Evolutionary conservation across 495 filamentous ascomycete genomes (phyloP).

Genomic region (Tuber aestivum): DNA sequence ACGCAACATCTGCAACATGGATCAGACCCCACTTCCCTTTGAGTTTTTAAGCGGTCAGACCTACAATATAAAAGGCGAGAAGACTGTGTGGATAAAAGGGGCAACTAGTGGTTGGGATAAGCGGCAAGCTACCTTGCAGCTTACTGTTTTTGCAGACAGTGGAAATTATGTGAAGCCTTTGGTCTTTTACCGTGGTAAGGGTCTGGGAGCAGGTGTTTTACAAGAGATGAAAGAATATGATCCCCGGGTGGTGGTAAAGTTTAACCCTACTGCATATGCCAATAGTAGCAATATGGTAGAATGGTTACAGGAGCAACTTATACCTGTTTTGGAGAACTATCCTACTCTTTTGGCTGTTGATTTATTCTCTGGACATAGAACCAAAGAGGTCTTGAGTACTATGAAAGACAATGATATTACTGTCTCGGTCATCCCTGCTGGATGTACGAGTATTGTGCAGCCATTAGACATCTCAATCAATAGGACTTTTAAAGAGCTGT

Average conservation of each 20-base stretch:
- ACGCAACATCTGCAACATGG: conserved; percentile 8
- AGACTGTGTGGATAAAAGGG: neutral
- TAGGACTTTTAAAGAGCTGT: conserved; percentile 4
- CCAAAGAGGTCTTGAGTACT: neutral
- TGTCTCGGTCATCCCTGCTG: neutral
- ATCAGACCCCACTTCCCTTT: neutral
- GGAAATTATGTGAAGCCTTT: neutral
- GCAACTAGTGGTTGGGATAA: conserved; percentile 7
- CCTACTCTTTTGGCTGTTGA: conserved; percentile 1
- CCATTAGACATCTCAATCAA: conserved; percentile 6
- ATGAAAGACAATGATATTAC: neutral
- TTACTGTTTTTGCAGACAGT: conserved; percentile 13
- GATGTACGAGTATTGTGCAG: neutral
- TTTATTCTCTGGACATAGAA: neutral
- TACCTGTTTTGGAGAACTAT: neutral
- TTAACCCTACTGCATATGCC: conserved; percentile 12
- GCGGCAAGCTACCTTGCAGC: conserved; percentile 5
- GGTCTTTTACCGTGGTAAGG: neutral
- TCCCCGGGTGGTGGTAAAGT: conserved; percentile 10
- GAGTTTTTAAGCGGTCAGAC: conserved; percentile 11
- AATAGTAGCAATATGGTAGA: neutral
- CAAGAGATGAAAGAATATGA: conserved; percentile 11
- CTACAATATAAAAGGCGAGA: neutral
- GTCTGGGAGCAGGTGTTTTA: neutral
- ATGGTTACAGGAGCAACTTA: conserved; percentile 14